These are phyloP conservation scores for Chondrostereum purpureum DNA, from an alignment of 1,284 basidiomycete species.

Conservation along the genomic window DNA sequence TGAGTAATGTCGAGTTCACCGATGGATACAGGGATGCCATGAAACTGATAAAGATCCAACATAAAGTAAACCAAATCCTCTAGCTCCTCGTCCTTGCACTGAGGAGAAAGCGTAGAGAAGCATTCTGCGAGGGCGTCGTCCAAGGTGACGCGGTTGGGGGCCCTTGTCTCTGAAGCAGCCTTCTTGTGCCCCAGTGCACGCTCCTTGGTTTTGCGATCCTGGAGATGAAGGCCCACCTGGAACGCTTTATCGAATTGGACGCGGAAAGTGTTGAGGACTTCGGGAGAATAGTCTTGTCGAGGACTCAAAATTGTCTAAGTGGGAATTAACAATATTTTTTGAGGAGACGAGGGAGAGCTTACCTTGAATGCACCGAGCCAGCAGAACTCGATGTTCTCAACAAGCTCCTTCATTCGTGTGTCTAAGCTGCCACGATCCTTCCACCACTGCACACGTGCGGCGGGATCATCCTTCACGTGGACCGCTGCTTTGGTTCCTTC, in stretches of 20 bases:
- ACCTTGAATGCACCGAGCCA: slow-evolving; percentile 99
- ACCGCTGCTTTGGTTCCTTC: slow-evolving; percentile 71
- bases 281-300: slow-evolving; percentile 37
- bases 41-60: slow-evolving; percentile 89
- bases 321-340: neutral
- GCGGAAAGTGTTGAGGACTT: slow-evolving; percentile 51
- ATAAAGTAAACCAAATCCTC: slow-evolving; percentile 95
- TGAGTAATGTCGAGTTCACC: slow-evolving; percentile 93
- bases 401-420: slow-evolving; percentile 64
- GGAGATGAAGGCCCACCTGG: slow-evolving; percentile 52
- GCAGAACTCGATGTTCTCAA: slow-evolving; percentile 87
- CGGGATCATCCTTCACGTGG: slow-evolving; percentile 59
- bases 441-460: slow-evolving; percentile 83
- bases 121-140: slow-evolving; percentile 79
- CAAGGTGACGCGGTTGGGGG: slow-evolving; percentile 44
- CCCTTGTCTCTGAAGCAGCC: slow-evolving; percentile 30
- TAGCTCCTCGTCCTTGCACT: slow-evolving; percentile 86
- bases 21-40: slow-evolving; percentile 82
- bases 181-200: slow-evolving; percentile 27
- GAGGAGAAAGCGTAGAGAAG: slow-evolving; percentile 77
- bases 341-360: slow-evolving; percentile 15
- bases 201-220: slow-evolving; percentile 46
- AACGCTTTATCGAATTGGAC: slow-evolving; percentile 71
- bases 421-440: slow-evolving; percentile 72
- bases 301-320: slow-evolving; percentile 66